phyloP scores from a whole-genome alignment of 225 moss, liverwort and hornwort genomes.

The Rhytidiadelphus loreus region DNA sequence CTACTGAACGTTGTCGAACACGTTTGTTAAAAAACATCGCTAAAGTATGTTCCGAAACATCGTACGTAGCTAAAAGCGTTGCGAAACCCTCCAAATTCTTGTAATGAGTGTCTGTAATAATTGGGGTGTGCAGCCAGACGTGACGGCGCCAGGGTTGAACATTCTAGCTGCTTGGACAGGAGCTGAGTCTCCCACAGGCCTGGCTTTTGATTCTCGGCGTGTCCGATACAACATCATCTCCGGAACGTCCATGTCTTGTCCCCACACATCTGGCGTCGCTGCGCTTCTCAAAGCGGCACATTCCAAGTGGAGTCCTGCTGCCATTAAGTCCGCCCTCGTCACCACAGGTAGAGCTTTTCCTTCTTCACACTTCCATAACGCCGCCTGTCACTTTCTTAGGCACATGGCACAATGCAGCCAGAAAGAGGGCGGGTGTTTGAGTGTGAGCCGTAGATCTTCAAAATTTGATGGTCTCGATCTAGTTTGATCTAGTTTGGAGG shows the following conservation, averaged over 20 bases:
- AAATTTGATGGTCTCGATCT: background rate
- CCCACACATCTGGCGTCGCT: slow-evolving; percentile 33
- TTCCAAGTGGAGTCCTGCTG: slow-evolving; percentile 49
- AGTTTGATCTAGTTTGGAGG: background rate
- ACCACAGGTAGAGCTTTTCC: slow-evolving; percentile 17
- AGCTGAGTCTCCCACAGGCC: slow-evolving; percentile 1
- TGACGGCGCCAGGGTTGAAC: slow-evolving; percentile 56
- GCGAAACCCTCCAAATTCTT: background rate
- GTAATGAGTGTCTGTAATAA: background rate
- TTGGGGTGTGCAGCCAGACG: slow-evolving; percentile 50
- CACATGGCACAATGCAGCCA: background rate
- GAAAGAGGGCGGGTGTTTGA: background rate
- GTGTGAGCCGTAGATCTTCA: background rate
- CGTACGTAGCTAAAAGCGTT: background rate
- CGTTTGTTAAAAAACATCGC: background rate
- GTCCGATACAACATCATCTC: slow-evolving; percentile 24
- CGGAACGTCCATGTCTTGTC: slow-evolving; percentile 51
- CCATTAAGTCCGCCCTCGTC: slow-evolving; percentile 44
- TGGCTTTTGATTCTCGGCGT: slow-evolving; percentile 4
- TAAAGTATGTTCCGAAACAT: no score
- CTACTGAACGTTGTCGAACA: background rate
- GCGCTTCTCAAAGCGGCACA: slow-evolving; percentile 30
- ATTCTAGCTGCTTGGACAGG: slow-evolving; percentile 62
- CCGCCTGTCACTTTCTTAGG: background rate
- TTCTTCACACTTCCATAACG: background rate